phyloP scores from a whole-genome alignment of 495 filamentous ascomycete species.

The Neurospora sublineolata region DNA sequence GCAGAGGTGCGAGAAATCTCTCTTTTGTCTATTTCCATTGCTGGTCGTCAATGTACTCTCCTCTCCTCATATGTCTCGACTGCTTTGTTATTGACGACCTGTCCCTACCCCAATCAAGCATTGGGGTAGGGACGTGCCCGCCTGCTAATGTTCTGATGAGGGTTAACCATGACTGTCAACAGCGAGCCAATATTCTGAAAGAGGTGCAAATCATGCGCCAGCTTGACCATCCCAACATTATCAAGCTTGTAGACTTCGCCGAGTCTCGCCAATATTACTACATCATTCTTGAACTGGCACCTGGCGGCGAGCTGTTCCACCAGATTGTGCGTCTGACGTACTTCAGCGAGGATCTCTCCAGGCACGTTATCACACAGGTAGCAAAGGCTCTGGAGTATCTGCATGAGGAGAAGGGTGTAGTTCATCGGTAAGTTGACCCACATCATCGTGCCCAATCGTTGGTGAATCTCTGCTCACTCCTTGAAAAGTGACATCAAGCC shows the following conservation, averaged over 20 bases:
- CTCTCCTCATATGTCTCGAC: conserved; percentile 1
- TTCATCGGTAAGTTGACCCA: conserved; percentile 66
- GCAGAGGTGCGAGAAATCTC: conserved; percentile 80
- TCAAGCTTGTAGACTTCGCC: conserved; percentile 84
- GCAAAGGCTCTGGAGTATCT: conserved; percentile 88
- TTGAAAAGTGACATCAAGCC: conserved; percentile 85
- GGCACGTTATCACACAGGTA: conserved; percentile 90
- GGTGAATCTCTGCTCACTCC: conserved; percentile 3
- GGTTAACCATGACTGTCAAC: conserved; percentile 9
- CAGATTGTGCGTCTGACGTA: conserved; percentile 97
- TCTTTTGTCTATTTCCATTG: conserved; percentile 20
- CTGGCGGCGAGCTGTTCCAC: conserved; percentile 93
- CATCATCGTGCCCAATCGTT: not conserved
- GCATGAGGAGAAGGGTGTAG: conserved; percentile 88
- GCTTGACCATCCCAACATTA: conserved; percentile 88
- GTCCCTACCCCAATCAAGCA: conserved; percentile 9
- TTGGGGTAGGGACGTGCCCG: not conserved
- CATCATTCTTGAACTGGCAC: conserved; percentile 89
- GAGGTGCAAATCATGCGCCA: conserved; percentile 98
- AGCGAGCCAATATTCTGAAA: conserved; percentile 96
- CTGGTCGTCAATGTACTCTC: conserved; percentile 3
- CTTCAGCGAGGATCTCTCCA: conserved; percentile 89
- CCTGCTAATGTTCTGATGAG: not conserved
- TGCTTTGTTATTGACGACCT: conserved; percentile 1
- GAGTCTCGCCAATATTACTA: conserved; percentile 95